A percentile compares a stretch with the other conserved stretches of the same genome.
These are phyloP conservation scores for Yamadazyma scolyti DNA, from an alignment of 805 yeast species.

Conservation along the genomic window DNA sequence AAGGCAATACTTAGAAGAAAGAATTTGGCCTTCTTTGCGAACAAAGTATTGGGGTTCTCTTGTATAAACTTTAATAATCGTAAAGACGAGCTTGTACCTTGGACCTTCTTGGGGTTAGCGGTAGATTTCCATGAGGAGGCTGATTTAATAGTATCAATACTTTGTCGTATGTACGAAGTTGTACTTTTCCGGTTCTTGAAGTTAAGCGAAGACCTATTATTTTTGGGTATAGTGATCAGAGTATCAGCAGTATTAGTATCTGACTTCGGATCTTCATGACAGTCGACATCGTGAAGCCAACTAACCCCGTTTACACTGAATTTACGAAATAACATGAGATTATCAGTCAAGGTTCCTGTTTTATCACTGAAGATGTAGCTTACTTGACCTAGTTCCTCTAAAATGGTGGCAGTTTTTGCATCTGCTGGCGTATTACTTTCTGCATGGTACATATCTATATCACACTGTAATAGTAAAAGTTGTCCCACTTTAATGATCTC, in stretches of 20 bases:
- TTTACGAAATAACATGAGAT: conserved; percentile 87
- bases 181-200: conserved; percentile 20
- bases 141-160: conserved; percentile 29
- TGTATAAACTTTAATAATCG: conserved; percentile 71
- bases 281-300: conserved; percentile 78
- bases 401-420: conserved; percentile 90
- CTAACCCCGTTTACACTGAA: conserved; percentile 83
- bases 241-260: no score
- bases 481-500: conserved; percentile 92
- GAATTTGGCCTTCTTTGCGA: conserved; percentile 70
- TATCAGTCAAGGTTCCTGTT: conserved; percentile 96
- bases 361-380: conserved; percentile 93
- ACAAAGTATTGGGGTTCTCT: conserved; percentile 62
- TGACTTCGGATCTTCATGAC: no score
- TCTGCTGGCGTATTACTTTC: conserved; percentile 88
- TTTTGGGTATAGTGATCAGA: no score
- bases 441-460: conserved; percentile 89
- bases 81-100: conserved; percentile 47
- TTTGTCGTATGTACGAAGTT: conserved; percentile 29
- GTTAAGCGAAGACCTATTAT: not conserved
- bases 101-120: conserved; percentile 43
- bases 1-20: conserved; percentile 79
- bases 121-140: conserved; percentile 43
- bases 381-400: conserved; percentile 96
- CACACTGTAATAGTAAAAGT: conserved; percentile 75